phyloP scores from a whole-genome alignment of 176 grass and related monocot species.

The Zizania latifolia region DNA sequence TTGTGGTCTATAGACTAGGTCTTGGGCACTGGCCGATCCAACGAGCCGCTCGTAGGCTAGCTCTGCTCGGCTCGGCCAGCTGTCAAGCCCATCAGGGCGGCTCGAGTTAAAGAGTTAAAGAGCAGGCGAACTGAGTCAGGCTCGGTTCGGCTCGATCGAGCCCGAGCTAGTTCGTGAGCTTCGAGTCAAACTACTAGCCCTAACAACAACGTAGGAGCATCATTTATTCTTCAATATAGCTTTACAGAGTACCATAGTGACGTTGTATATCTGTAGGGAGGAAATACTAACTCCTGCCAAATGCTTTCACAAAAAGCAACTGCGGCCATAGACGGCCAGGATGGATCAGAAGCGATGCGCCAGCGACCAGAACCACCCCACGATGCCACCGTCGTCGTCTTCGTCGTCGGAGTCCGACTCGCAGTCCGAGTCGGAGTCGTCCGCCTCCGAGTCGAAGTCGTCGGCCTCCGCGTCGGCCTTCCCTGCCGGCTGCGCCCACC shows the following conservation, averaged over 20 bases:
- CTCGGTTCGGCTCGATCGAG: too few relatives aligned
- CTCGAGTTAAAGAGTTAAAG: too few relatives aligned
- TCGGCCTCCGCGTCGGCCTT: not conserved
- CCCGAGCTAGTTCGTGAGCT: too few relatives aligned
- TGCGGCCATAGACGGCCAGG: not conserved
- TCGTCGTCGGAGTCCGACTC: slow-evolving; percentile 45
- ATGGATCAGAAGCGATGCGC: slow-evolving; percentile 25
- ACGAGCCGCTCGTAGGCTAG: too few relatives aligned
- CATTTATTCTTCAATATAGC: slow-evolving; percentile 16
- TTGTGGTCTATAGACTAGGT: too few relatives aligned
- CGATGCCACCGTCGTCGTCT: slow-evolving; percentile 13
- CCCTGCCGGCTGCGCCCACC: not conserved
- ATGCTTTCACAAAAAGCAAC: not conserved
- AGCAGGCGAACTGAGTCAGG: too few relatives aligned
- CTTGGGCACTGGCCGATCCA: too few relatives aligned
- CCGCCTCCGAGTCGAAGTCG: not conserved
- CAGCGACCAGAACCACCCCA: slow-evolving; percentile 42
- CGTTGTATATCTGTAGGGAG: not conserved
- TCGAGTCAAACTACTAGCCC: too few relatives aligned
- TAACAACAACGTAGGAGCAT: not conserved
- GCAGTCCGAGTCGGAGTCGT: slow-evolving; percentile 18
- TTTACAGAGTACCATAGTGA: not conserved
- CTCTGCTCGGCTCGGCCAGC: too few relatives aligned
- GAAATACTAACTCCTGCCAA: too few relatives aligned
- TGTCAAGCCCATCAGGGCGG: too few relatives aligned